phyloP scores from a whole-genome alignment of 2,329 filamentous ascomycete species.

The Fusarium phyllophilum region DNA sequence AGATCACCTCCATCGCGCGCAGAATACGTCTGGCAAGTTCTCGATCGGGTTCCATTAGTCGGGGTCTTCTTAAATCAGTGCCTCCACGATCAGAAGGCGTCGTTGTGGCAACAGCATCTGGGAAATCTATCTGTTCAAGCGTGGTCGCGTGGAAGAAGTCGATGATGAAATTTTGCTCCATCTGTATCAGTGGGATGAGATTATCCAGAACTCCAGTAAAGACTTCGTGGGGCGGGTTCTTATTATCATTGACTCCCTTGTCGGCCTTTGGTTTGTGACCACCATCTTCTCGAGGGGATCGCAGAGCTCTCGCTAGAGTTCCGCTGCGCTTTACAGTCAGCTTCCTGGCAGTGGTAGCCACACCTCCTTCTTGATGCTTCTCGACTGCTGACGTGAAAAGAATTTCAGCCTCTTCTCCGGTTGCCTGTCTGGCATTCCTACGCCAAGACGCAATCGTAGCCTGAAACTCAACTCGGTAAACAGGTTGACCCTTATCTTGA shows the following conservation, averaged over 20 bases:
- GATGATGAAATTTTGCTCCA: slow-evolving; percentile 97
- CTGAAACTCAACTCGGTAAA: slow-evolving; percentile 86
- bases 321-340: slow-evolving; percentile 94
- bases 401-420: slow-evolving; percentile 81
- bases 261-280: slow-evolving; percentile 61
- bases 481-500: slow-evolving; percentile 76
- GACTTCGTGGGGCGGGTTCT: slow-evolving; percentile 80
- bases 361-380: slow-evolving; percentile 84
- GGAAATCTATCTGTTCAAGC: slow-evolving; percentile 81
- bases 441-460: slow-evolving; percentile 84
- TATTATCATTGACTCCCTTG: slow-evolving; percentile 69
- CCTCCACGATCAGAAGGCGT: slow-evolving; percentile 75
- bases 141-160: slow-evolving; percentile 97
- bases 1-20: slow-evolving; percentile 90
- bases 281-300: slow-evolving; percentile 74
- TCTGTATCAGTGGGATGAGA: slow-evolving; percentile 82
- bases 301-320: slow-evolving; percentile 79
- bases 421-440: slow-evolving; percentile 77
- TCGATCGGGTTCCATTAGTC: slow-evolving; percentile 88
- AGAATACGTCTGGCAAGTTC: slow-evolving; percentile 85
- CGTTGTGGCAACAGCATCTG: slow-evolving; percentile 76
- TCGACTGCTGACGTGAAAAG: slow-evolving; percentile 88
- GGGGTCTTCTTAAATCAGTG: slow-evolving; percentile 77
- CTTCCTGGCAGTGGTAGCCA: slow-evolving; percentile 79
- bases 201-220: slow-evolving; percentile 85